Conservation (phyloP, 257 asterid species). For the Agastache rugosa region DNA sequence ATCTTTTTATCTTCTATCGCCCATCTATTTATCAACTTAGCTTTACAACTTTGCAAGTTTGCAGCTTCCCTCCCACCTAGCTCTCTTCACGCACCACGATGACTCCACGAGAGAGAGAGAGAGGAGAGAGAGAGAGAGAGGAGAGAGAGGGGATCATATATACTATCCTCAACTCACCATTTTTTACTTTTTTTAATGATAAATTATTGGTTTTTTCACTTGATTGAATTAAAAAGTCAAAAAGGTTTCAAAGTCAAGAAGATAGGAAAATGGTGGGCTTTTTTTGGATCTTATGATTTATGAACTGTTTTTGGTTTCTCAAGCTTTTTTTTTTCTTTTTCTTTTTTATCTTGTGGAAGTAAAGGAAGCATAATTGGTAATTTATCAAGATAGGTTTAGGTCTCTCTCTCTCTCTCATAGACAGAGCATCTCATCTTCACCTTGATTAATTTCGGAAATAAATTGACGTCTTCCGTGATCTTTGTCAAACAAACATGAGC, state of each 20-base stretch:
- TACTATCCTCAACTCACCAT: not conserved
- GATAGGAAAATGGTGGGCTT: conserved; percentile 32
- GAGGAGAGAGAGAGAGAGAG: not conserved
- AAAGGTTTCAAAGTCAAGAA: conserved; percentile 15
- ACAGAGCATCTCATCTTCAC: too few relatives aligned
- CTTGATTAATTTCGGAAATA: too few relatives aligned
- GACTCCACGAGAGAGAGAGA: conserved; percentile 30
- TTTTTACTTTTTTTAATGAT: not conserved
- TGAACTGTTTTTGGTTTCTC: conserved; percentile 5
- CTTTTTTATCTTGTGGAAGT: not conserved
- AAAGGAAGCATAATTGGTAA: not conserved
- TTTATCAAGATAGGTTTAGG: not conserved
- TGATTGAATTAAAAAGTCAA: conserved; percentile 45
- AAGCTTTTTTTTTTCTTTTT: not conserved
- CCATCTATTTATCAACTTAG: conserved; percentile 14
- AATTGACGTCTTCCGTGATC: too few relatives aligned
- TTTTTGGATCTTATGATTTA: conserved; percentile 31
- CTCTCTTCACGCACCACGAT: conserved; percentile 27
- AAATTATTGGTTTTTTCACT: conserved; percentile 33
- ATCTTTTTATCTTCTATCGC: conserved; percentile 29
- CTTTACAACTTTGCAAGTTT: conserved; percentile 33
- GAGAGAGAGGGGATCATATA: not conserved
- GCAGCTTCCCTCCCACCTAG: conserved; percentile 27
- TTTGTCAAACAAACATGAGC: too few relatives aligned
- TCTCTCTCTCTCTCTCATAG: not conserved